Evolutionary conservation across 768 basidiomycete species (phyloP), one percentile per base, ranked within the genome.

Genomic region (Aureoboletus auriporus): DNA sequence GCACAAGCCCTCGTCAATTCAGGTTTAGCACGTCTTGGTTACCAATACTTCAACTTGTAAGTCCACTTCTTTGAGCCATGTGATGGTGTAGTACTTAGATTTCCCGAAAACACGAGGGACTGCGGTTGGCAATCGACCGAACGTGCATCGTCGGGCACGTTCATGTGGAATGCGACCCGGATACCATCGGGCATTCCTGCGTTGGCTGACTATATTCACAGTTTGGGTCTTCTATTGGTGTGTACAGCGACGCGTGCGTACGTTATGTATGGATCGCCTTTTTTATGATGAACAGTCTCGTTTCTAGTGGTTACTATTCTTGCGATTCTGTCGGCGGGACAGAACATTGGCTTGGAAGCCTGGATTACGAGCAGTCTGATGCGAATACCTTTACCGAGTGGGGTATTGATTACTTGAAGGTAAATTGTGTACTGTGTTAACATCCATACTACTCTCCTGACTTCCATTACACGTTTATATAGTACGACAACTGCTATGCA

Each of bases 181-280:
- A 49, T 55, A n/a, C 51, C 54, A 3, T 46, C 51, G 28, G 47
- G 54, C 12, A 44, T 55, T 16, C 51, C 54, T 34, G 44, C 51
- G 2, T 51, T 55, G 17, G 51, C 47, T 6, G 28, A 42, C 17
- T 53, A 53, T 5, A 38, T 49, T 10, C 51, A 55, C 20, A n/a
- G 29, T n/a, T 28, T 53, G n/a, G 42, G 52, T 16, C 47, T 55
- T 5, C 20, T 20, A 53, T 55, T 6, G 54, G 54, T 12, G 7
- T 53, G 16, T 44, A 55, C 26, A 49, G 47, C 8, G 54, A 55
- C 9, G 54, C 54, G 52, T 55, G 34, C 37, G 54, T 53, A 16
- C 9, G 12, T 16, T 23, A 4, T 39, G 8, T 34, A 4, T 23
- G 20, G 20, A 23, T 23, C 20, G 20, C 34, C 34, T 14, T n/a